These are phyloP conservation scores for Protomyces gravidus DNA, from an alignment of 1,139 yeast species.

Conservation along the genomic window DNA sequence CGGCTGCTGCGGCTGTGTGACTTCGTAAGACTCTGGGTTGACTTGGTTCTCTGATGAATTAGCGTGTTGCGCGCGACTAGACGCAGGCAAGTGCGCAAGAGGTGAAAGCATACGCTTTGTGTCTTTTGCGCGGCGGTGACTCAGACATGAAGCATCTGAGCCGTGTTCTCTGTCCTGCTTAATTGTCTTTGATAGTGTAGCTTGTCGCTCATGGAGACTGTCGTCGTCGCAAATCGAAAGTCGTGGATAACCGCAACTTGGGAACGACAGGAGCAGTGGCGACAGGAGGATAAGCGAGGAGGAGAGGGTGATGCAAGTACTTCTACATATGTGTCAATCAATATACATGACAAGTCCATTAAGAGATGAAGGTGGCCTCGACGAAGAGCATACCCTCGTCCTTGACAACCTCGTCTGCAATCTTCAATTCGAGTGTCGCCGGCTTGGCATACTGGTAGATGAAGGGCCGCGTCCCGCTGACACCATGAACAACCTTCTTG, in stretches of 20 bases:
- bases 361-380: constrained; percentile 58
- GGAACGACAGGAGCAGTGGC: no score
- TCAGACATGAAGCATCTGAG: constrained; percentile 2
- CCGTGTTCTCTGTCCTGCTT: no score
- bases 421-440: constrained; percentile 39
- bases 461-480: constrained; percentile 91
- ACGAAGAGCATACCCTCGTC: constrained; percentile 54
- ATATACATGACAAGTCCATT: constrained; percentile 9
- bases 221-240: no score
- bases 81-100: no score
- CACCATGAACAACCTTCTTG: constrained; percentile 86
- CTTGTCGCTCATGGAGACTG: no score
- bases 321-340: no score
- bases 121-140: constrained; percentile 2
- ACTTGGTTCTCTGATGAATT: neutral
- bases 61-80: neutral
- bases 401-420: constrained; percentile 38
- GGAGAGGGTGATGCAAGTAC: no score
- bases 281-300: no score
- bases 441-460: constrained; percentile 83
- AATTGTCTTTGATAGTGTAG: no score
- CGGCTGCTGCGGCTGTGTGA: neutral
- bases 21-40: neutral
- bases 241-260: no score
- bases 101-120: neutral